Evolutionary conservation across 2,329 filamentous ascomycete genomes (phyloP), one percentile per base, ranked within the genome.

Genomic region (Fusarium incarnatum): DNA sequence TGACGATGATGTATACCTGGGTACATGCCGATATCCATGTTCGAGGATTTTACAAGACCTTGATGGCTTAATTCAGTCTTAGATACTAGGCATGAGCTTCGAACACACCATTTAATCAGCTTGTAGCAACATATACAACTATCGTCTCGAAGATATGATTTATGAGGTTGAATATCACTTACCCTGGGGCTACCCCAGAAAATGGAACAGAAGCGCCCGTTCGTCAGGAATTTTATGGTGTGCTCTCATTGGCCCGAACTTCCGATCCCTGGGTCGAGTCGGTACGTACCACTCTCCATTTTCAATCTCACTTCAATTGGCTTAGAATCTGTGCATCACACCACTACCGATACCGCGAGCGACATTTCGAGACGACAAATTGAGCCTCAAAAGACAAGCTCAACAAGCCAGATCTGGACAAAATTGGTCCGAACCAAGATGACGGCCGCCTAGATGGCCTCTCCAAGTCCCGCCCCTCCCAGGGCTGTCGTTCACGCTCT

Each of bases 401-500:
- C 23, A 58, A 42, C 22, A 58, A 59, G 32, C 45, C 50, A 28
- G 42, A 45, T 11, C 34, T 28, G 34, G 64, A 45, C 54, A 61
- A n/a, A 23, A 42, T 20, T 60, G 61, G 64, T 56, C 42, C 40
- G 30, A 22, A 23, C 42, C 57, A 67, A 70, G 47, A 75, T 70
- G 77, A 79, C 74, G 73, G 72, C 73, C 56, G 65, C 70, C 60
- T 76, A 62, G 64, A 87, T 87, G 85, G 81, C 82, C 56, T 76
- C 82, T 59, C 80, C 81, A 52, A 79, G 83, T 60, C 84, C 84
- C 62, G 83, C 86, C 59, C 86, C 86, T 49, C 88, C 87, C 40
- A 85, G 85, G 78, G 84, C 84, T 63, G 85, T 84, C 62, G 81
- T 88, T 68, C 83, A 85, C 76, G 83, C 86, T 62, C 83, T 89